Evolutionary conservation across 2,329 filamentous ascomycete genomes (phyloP), one percentile per base, ranked within the genome.

Genomic region (Nemania diffusa): DNA sequence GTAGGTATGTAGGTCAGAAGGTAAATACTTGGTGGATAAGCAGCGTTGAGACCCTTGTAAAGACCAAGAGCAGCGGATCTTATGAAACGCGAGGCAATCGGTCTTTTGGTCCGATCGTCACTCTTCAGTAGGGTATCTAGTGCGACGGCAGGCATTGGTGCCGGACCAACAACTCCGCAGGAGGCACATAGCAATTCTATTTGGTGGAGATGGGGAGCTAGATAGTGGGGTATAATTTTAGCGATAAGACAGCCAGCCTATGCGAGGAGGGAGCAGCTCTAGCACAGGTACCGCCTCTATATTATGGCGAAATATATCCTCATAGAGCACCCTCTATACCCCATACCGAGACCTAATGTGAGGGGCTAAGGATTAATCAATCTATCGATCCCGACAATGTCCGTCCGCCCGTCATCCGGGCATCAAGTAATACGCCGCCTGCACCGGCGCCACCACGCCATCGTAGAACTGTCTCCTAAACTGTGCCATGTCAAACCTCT

Each of bases 391-490:
- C 34, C 34, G 15, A 15, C 34, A 37, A 37, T 37, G 34, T 37
- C 15, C 15, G 13, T 4, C 5, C 34, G 11, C 15, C 11, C 20
- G 26, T 63, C 24, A 63, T 32, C 60, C 60, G 15, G 60, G 60
- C 60, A 63, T 63, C 42, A 63, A 57, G 13, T 63, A 57, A 50
- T 63, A 57, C 17, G 60, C 32, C 22, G 52, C 60, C 52, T 63
- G 60, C 17, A 63, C 60, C 9, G 52, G 60, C 29, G 60, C 60
- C 1, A 63, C 60, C 2, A 63, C 60, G 20, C 55, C 32, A 24
- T 63, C 22, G 22, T 63, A 63, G 42, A 63, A 63, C n/a, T 27
- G 44, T 50, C 20, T 63, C 24, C 60, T 51, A 32, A 63, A 63
- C 42, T 57, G 27, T 29, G 15, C 9, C 17, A 56, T 15, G n/a